Evolutionary conservation across 2,329 filamentous ascomycete species (phyloP), one percentile per base, ranked within the genome.

Genomic region (Penicillium sp.): DNA sequence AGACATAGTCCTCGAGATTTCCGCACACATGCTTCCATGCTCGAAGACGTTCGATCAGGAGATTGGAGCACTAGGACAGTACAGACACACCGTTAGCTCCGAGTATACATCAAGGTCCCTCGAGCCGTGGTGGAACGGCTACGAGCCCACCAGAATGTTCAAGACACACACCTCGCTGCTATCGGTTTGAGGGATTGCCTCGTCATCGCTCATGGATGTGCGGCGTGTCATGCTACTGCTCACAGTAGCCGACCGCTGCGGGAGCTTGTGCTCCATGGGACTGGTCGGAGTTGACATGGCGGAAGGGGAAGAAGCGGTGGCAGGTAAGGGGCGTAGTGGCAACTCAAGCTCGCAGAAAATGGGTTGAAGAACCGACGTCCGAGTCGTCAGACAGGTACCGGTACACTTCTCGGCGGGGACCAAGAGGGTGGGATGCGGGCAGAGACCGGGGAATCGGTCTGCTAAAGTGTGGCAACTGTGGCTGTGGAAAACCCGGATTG

Each of bases 21-120:
- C 77, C 87, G 48, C 89, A 87, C 46, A 90, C 87, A 65, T 97
- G 91, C 67, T 96, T 97, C 89, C 89, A 98, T 32, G 93, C 93
- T 58, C 87, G 85, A 46, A 98, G 76, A 51, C 93, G 82, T 73
- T 97, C 88, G 39, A 84, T 77, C 50, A 98, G 83, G 34, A 97
- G 77, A 27, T 79, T 83, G n/a, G 84, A n/a, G n/a, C n/a, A n/a
- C n/a, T 81, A 15, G 85, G 86, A 83, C 87, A 41, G 1, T 1
- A 30, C 4, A 28, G 17, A 19, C 6, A 25, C 10, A 14, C 11
- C 4, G 35, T 38, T 38, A 38, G 28, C 13, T n/a, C n/a, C n/a
- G n/a, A n/a, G n/a, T n/a, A n/a, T n/a, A n/a, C n/a, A n/a, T n/a
- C n/a, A n/a, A n/a, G n/a, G n/a, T n/a, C n/a, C n/a, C n/a, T n/a